A percentile compares a stretch with the other conserved stretches of the same genome.
Conservation (phyloP, 345 rosid species). For the Noccaea bulbosa region DNA sequence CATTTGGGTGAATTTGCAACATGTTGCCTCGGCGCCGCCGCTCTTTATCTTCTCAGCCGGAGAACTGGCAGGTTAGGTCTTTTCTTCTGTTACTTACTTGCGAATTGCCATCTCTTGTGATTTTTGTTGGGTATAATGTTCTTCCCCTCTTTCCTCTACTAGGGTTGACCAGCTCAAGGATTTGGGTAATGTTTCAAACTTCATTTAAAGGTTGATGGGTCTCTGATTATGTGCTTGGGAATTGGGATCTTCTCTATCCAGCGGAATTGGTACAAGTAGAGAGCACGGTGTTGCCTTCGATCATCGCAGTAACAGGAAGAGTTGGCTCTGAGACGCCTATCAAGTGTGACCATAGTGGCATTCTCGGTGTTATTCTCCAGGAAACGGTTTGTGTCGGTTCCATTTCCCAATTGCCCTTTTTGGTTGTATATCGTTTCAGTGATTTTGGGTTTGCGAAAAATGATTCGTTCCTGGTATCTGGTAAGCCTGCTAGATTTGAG, state of each 20-base stretch:
- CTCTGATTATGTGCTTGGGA: neutral
- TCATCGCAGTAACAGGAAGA: conserved; percentile 75
- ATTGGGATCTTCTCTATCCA: conserved; percentile 50
- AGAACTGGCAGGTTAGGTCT: conserved; percentile 66
- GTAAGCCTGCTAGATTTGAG: conserved; percentile 48
- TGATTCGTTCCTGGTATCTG: conserved; percentile 68
- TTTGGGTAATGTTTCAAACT: conserved; percentile 39
- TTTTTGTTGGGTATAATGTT: neutral
- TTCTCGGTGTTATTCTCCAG: conserved; percentile 67
- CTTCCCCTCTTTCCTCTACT: conserved; percentile 25
- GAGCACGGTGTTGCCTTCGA: conserved; percentile 64
- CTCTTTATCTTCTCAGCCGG: conserved; percentile 78
- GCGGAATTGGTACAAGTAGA: conserved; percentile 66
- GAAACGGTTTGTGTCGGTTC: conserved; percentile 58
- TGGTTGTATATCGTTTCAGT: neutral
- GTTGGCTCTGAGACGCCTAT: conserved; percentile 88
- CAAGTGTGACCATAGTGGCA: conserved; percentile 62
- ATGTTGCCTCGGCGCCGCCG: conserved; percentile 79
- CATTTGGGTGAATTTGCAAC: conserved; percentile 63
- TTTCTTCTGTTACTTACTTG: neutral
- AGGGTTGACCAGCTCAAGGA: conserved; percentile 73
- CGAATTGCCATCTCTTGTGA: neutral
- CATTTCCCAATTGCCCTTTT: too few species aligned
- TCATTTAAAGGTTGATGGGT: neutral
- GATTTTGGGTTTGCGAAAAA: conserved; percentile 8